Conservation (phyloP, 495 filamentous ascomycete genomes). For the Neurospora tetraspora region DNA sequence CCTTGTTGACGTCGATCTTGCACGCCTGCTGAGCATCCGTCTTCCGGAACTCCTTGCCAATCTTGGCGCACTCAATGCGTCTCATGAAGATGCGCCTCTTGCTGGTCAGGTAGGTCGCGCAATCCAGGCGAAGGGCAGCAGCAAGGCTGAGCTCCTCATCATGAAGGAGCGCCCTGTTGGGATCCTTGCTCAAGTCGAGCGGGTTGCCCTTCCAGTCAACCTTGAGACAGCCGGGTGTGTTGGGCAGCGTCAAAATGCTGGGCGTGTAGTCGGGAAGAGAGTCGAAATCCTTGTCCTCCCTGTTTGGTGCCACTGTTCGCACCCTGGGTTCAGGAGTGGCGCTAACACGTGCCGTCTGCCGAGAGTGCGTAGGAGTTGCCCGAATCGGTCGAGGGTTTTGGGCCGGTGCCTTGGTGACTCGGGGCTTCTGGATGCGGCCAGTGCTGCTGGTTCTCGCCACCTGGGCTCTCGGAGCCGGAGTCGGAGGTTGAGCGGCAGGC, state of each 20-base stretch:
- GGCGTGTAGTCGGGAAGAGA: constrained; percentile 71
- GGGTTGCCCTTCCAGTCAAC: constrained; percentile 80
- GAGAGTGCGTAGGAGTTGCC: constrained; percentile 15
- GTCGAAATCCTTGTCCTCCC: constrained; percentile 83
- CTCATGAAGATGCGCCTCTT: constrained; percentile 88
- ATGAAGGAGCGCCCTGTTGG: constrained; percentile 66
- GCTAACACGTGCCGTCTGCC: constrained; percentile 31
- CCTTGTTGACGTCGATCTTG: constrained; percentile 99
- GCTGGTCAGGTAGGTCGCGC: constrained; percentile 86
- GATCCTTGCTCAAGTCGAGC: constrained; percentile 71
- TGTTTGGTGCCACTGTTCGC: constrained; percentile 40
- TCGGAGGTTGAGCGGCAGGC: constrained; percentile 31
- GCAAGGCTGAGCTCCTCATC: constrained; percentile 71
- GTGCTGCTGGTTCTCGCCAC: constrained; percentile 38
- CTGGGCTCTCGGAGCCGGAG: constrained; percentile 10
- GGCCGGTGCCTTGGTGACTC: constrained; percentile 9
- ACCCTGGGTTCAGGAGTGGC: constrained; percentile 34
- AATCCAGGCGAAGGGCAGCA: constrained; percentile 71
- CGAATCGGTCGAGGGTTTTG: constrained; percentile 21
- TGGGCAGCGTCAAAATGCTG: constrained; percentile 52
- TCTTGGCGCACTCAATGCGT: constrained; percentile 55
- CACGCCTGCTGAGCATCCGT: constrained; percentile 95
- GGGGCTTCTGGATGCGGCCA: constrained; percentile 31
- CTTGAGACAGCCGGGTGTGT: constrained; percentile 57
- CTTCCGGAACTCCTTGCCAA: constrained; percentile 86